These are phyloP conservation scores for Penicillium thymicola DNA, from an alignment of 2,329 filamentous ascomycete genomes.

Conservation along the genomic window DNA sequence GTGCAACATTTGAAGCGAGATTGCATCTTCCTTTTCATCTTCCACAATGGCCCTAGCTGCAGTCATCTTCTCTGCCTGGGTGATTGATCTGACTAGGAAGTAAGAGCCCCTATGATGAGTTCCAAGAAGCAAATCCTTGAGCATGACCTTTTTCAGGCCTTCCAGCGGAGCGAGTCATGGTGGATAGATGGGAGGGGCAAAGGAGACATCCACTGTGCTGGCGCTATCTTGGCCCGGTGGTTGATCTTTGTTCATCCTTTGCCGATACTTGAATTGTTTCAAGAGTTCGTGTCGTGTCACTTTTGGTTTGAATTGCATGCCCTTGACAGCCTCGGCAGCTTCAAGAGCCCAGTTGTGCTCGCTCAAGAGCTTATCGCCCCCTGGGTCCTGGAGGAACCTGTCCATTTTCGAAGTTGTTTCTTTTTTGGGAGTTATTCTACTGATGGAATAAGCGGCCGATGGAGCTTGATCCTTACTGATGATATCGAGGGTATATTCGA, in stretches of 20 bases:
- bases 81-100: conserved; percentile 32
- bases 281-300: background rate
- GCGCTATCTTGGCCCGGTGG: background rate
- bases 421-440: background rate
- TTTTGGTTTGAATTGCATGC: background rate
- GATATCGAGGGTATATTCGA: background rate
- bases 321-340: background rate
- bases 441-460: background rate
- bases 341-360: background rate
- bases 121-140: conserved; percentile 35
- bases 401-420: background rate
- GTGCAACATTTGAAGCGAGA: conserved; percentile 16
- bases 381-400: background rate
- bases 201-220: background rate
- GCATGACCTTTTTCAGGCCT: conserved; percentile 24
- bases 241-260: background rate
- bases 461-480: background rate
- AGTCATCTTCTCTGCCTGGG: conserved; percentile 26
- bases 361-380: background rate
- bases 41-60: conserved; percentile 35
- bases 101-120: conserved; percentile 40
- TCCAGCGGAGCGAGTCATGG: conserved; percentile 12
- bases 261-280: background rate
- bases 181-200: background rate
- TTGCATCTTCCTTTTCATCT: conserved; percentile 37